These are phyloP conservation scores for Russula emetica DNA, from an alignment of 768 basidiomycete genomes.

Conservation along the genomic window DNA sequence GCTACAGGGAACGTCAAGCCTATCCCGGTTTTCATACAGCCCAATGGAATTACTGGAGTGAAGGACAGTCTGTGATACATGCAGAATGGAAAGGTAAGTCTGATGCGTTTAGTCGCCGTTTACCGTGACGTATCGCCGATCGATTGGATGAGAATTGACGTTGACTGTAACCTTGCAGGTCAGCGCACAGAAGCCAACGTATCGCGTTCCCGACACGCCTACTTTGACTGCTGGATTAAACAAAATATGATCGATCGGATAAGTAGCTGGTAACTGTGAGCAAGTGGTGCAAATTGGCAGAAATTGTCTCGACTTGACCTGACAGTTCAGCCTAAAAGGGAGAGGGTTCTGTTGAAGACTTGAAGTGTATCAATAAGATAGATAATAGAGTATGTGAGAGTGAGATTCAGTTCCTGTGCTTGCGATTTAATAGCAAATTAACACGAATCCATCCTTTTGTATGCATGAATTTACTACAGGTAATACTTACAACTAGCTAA, in stretches of 20 bases:
- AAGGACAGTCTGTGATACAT: conserved; percentile 32
- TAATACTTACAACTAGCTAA: conserved; percentile 12
- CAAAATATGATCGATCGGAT: too few species aligned
- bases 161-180: conserved; percentile 12
- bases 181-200: conserved; percentile 35
- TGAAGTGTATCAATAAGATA: too few species aligned
- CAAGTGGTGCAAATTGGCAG: too few species aligned
- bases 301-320: too few species aligned
- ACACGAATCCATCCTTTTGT: conserved; percentile 1
- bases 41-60: conserved; percentile 31
- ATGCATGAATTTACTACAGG: conserved; percentile 9
- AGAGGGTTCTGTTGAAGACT: too few species aligned
- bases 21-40: conserved; percentile 30
- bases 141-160: not conserved
- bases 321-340: too few species aligned
- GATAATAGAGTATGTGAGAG: too few species aligned
- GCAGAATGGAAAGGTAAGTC: conserved; percentile 31
- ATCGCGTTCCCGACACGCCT: conserved; percentile 19
- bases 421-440: not conserved
- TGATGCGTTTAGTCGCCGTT: too few species aligned
- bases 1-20: conserved; percentile 30
- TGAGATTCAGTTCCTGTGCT: not conserved
- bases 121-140: not conserved
- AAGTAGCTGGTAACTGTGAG: too few species aligned
- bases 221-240: too few species aligned